These are phyloP conservation scores for Berberis vulgaris DNA, from an alignment of 164 flowering plant genomes.

Conservation along the genomic window DNA sequence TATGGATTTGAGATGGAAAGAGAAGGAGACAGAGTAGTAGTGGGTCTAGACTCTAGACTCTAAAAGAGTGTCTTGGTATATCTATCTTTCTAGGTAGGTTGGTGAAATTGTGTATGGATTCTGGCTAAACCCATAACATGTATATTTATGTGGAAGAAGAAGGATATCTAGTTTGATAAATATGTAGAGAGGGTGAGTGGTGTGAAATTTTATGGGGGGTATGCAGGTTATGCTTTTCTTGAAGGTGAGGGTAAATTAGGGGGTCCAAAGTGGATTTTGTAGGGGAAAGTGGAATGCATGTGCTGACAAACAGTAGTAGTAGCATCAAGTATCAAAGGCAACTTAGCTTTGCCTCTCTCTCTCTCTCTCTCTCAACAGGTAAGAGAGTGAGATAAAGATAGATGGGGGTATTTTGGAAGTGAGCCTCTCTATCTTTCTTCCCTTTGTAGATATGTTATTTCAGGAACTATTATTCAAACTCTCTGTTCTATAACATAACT, in stretches of 20 bases:
- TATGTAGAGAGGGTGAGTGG: slow-evolving; percentile 11
- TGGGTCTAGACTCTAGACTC: neutral
- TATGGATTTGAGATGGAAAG: neutral
- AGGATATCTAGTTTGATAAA: slow-evolving; percentile 12
- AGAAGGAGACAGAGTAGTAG: neutral
- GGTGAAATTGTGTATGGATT: neutral
- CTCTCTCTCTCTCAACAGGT: slow-evolving; percentile 16
- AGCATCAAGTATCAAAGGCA: slow-evolving; percentile 49
- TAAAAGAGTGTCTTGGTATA: slow-evolving; percentile 5
- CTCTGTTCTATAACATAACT: too few relatives aligned
- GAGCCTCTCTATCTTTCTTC: slow-evolving; percentile 29
- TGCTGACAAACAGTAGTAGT: slow-evolving; percentile 66
- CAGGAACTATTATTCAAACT: too few relatives aligned
- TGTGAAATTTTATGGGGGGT: slow-evolving; percentile 17
- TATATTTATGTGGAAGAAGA: slow-evolving; percentile 2
- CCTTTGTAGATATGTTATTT: slow-evolving; percentile 8
- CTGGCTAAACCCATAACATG: neutral
- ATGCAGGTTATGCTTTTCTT: slow-evolving; percentile 68
- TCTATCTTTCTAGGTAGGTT: slow-evolving; percentile 4
- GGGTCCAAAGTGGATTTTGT: slow-evolving; percentile 73
- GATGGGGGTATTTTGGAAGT: slow-evolving; percentile 15
- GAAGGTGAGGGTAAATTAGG: slow-evolving; percentile 48
- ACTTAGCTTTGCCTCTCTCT: slow-evolving; percentile 41
- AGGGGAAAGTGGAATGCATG: slow-evolving; percentile 93
- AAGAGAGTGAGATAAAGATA: slow-evolving; percentile 10